A percentile compares a stretch with the other conserved stretches of the same genome.
These are phyloP conservation scores for Haplosporangium sp. DNA, from an alignment of 371 early-diverging fungal genomes.

Conservation along the genomic window DNA sequence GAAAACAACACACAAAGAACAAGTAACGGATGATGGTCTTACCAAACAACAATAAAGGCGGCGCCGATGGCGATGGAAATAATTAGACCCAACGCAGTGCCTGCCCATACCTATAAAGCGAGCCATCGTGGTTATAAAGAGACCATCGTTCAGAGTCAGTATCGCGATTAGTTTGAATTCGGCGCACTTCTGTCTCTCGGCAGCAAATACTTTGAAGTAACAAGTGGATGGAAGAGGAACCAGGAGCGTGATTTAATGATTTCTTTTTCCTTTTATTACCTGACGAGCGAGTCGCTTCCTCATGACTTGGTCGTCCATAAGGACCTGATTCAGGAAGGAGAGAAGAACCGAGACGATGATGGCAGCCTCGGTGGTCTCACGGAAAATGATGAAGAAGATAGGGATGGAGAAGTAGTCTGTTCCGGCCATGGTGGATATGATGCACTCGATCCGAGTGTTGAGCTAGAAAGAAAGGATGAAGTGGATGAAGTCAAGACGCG, in stretches of 20 bases:
- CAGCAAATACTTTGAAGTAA: neutral
- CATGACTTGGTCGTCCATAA: slow-evolving; percentile 20
- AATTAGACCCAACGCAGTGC: slow-evolving; percentile 23
- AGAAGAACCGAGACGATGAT: slow-evolving; percentile 85
- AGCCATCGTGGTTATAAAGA: neutral
- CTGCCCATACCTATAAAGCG: slow-evolving; percentile 35
- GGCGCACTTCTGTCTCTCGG: neutral
- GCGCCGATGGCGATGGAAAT: slow-evolving; percentile 49
- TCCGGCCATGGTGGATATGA: slow-evolving; percentile 14
- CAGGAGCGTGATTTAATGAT: neutral
- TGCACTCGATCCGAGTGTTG: neutral
- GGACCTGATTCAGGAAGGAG: slow-evolving; percentile 69
- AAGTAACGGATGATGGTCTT: neutral
- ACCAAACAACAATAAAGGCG: slow-evolving; percentile 46
- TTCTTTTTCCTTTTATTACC: slow-evolving; percentile 15
- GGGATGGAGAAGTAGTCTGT: slow-evolving; percentile 70
- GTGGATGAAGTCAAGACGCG: neutral
- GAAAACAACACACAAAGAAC: too few relatives aligned
- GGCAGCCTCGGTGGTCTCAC: slow-evolving; percentile 86
- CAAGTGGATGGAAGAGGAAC: neutral
- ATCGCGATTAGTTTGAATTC: neutral
- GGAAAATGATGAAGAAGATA: slow-evolving; percentile 84
- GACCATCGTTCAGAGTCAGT: neutral
- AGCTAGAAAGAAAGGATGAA: neutral
- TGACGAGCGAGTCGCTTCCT: slow-evolving; percentile 25